Base-by-base conservation (phyloP, 805 yeast genomes). In the Zygotorulaspora florentina region DNA sequence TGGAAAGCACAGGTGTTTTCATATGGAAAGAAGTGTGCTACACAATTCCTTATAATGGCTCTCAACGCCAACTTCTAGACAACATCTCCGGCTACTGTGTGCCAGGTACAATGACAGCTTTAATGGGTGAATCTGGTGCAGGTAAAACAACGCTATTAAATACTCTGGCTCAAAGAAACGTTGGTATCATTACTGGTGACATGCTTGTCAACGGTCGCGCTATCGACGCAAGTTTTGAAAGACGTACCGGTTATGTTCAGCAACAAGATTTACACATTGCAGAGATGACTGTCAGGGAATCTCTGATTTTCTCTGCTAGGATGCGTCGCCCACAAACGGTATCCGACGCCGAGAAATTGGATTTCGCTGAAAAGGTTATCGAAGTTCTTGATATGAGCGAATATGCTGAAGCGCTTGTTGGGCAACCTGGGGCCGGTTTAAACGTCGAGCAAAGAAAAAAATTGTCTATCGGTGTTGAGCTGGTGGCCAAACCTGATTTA, bases 51-150 rank as follows among this genome's bases (percentile, higher is more conserved):
- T 65, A 58, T 42, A 57, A 60, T 23, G 65, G 66, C 12, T 68
- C 66, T 61, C 47, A 61, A 66, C 48, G 87, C 25, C 83, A 76
- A 27, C 84, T 55, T 79, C 65, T 80, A 58, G 71, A 72, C 47
- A 56, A 71, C 47, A 65, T 73, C 45, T 70, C 70, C 38, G 77
- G 77, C 26, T 72, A 64, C 58, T 68, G 71, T 54, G 62, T 66
- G 29, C 82, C 84, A 2, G 84, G 83, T 37, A 80, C 59, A 69
- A 61, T 78, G 56, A 79, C 83, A 17, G 83, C 83, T 3, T 62
- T 79, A 35, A 79, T 78, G 81, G 84, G 84, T 47, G 83, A 76
- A 55, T 76, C 82, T 2, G 84, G 84, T 52, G 83, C 83, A 15
- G 84, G 83, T 56, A 79, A 79, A 58, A 79, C 83, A 0, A 79